Evolutionary conservation across 179 eudicot genomes (phyloP), one percentile per base, ranked within the genome.

Genomic region (Beta corolliflora): DNA sequence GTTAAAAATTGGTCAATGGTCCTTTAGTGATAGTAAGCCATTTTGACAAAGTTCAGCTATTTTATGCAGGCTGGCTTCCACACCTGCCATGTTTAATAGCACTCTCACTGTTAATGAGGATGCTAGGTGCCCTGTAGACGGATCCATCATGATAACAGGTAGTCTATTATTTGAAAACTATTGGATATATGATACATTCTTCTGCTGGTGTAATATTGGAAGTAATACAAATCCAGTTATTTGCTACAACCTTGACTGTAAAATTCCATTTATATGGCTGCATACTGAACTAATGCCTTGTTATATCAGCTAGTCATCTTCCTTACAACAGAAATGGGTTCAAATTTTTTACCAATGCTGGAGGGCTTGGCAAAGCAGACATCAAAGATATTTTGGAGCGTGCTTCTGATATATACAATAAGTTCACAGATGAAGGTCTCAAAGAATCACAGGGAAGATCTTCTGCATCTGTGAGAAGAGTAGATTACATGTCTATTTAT

Each of bases 81-180:
- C 99, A 52, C 99, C 99, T 64, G 99, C 99, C 65, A 96, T 96
- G 99, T 96, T 94, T 82, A 92, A 94, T 79, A 90, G 97, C 89
- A 91, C 97, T 55, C 90, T 96, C 74, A 96, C 98, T 4, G 87
- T 90, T 84, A 89, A 88, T 76, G 92, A 86, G 71, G 91, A 91
- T 31, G 78, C 85, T 61, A 66, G 90, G 18, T 94, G 98, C 80
- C 99, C 99, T 44, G 98, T 85, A 71, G 97, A 94, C 87, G 99
- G 99, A 84, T 83, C 99, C 77, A 94, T 96, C 82, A 96, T 96
- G 99, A 94, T 96, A 87, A 96, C 99, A 86, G 98, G 99, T 94
- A 84, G n/a, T 54, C 63, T 45, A 5, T 48, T 55, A 25, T 56
- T 41, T 78, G 54, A 54, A 15, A 25, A 9, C 11, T 74, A 8